Percentiles rank a stretch among this genome's conserved stretches.
Evolutionary conservation across 345 rosid genomes (phyloP).

Genomic region (Brassica juncea): DNA sequence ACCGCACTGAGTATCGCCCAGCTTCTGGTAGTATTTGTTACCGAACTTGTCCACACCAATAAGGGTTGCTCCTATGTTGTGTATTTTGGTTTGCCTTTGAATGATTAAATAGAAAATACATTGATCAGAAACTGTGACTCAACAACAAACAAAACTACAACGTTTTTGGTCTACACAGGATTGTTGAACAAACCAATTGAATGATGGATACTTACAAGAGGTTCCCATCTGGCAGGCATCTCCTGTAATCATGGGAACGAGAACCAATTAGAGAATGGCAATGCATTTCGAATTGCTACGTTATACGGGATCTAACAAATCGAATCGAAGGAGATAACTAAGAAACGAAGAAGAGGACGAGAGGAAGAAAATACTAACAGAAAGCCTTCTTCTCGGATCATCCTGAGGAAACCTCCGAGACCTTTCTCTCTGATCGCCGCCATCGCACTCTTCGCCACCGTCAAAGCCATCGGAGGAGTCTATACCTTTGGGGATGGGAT

Average conservation of each 20-base stretch:
- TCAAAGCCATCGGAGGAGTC: conserved; percentile 58
- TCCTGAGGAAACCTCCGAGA: conserved; percentile 58
- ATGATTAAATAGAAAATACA: conserved; percentile 8
- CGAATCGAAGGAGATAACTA: conserved; percentile 18
- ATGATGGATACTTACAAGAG: conserved; percentile 63
- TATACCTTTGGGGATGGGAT: too few relatives aligned
- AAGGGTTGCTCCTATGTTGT: conserved; percentile 79
- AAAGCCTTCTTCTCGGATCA: conserved; percentile 77
- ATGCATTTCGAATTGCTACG: neutral
- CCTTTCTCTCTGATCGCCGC: conserved; percentile 76
- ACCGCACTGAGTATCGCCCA: conserved; percentile 72
- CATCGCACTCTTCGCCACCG: conserved; percentile 66
- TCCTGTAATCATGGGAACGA: conserved; percentile 47
- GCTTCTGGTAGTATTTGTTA: conserved; percentile 87
- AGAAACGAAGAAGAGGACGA: neutral
- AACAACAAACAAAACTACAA: neutral
- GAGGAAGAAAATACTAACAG: conserved; percentile 43
- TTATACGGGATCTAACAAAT: conserved; percentile 16
- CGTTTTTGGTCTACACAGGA: neutral
- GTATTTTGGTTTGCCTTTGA: conserved; percentile 90
- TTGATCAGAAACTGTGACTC: conserved; percentile 25
- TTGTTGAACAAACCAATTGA: neutral
- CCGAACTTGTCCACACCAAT: conserved; percentile 90
- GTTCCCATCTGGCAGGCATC: conserved; percentile 74
- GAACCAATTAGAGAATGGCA: conserved; percentile 27